Evolutionary conservation across 805 yeast genomes (phyloP).

Genomic region (Saccharomycopsis fermentans): DNA sequence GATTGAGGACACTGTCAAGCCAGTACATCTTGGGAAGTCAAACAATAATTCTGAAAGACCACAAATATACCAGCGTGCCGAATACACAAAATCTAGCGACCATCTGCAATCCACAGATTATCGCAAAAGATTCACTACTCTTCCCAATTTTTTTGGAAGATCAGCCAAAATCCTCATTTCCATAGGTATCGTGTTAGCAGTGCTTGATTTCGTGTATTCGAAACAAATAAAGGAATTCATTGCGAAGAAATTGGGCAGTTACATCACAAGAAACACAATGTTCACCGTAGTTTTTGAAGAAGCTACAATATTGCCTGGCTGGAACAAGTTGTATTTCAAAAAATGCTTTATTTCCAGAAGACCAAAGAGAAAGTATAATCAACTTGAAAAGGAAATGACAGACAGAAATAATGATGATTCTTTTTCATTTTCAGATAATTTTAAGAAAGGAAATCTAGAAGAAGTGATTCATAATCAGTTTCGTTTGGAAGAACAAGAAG

Average conservation of each 20-base stretch:
- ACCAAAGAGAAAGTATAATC: conserved; percentile 38
- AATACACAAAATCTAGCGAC: neutral
- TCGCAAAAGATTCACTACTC: neutral
- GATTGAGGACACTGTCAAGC: no score
- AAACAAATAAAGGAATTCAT: conserved; percentile 49
- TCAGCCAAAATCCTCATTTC: neutral
- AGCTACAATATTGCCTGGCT: conserved; percentile 81
- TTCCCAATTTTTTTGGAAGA: neutral
- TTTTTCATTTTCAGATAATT: conserved; percentile 23
- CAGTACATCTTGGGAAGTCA: neutral
- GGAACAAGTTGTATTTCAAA: conserved; percentile 82
- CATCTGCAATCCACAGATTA: neutral
- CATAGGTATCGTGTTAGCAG: neutral
- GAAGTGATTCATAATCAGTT: conserved; percentile 47
- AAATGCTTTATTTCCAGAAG: conserved; percentile 81
- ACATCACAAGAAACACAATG: conserved; percentile 74
- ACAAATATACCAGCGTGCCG: neutral
- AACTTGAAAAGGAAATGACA: neutral
- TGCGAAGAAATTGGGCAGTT: conserved; percentile 71
- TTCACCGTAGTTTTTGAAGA: conserved; percentile 80
- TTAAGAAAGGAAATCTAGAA: conserved; percentile 63
- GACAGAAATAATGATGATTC: neutral
- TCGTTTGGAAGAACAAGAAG: conserved; percentile 25
- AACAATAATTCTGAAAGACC: neutral
- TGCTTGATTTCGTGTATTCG: neutral